A percentile compares a stretch with the other conserved stretches of the same genome.
These are phyloP conservation scores for Cicer bijugum DNA, from an alignment of 306 rosid genomes.

Conservation along the genomic window DNA sequence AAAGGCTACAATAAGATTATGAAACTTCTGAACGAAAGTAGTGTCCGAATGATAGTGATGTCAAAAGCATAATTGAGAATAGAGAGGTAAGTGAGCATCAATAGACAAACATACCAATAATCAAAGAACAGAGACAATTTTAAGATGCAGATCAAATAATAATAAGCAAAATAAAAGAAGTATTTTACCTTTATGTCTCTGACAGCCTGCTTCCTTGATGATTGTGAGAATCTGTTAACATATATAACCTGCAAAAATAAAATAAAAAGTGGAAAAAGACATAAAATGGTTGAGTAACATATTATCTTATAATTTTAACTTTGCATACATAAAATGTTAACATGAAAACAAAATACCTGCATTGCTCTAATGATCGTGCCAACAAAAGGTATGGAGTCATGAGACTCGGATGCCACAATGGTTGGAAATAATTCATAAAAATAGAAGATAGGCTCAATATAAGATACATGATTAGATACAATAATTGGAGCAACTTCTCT, in stretches of 20 bases:
- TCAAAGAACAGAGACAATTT: constrained; percentile 12
- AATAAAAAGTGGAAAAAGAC: constrained; percentile 11
- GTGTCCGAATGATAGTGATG: constrained; percentile 16
- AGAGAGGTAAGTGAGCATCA: constrained; percentile 29
- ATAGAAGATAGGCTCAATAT: constrained; percentile 91
- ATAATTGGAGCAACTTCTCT: constrained; percentile 84
- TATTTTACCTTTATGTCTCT: constrained; percentile 92
- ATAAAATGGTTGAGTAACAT: constrained; percentile 30
- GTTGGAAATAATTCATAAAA: constrained; percentile 91
- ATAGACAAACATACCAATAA: constrained; percentile 30
- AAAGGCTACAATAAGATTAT: constrained; percentile 4
- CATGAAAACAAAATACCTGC: constrained; percentile 71
- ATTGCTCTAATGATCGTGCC: constrained; percentile 98
- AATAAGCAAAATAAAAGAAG: constrained; percentile 51
- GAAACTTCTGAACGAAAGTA: constrained; percentile 1
- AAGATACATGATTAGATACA: constrained; percentile 95
- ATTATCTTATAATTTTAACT: neutral
- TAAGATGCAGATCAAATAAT: constrained; percentile 36
- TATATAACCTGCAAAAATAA: constrained; percentile 75
- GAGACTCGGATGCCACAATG: constrained; percentile 95
- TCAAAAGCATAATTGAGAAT: neutral
- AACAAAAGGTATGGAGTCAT: constrained; percentile 87
- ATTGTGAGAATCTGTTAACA: constrained; percentile 76
- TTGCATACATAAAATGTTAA: constrained; percentile 34
- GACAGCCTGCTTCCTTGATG: constrained; percentile 83